Conservation (phyloP, 2,329 filamentous ascomycete species). For the Botryotinia calthae region DNA sequence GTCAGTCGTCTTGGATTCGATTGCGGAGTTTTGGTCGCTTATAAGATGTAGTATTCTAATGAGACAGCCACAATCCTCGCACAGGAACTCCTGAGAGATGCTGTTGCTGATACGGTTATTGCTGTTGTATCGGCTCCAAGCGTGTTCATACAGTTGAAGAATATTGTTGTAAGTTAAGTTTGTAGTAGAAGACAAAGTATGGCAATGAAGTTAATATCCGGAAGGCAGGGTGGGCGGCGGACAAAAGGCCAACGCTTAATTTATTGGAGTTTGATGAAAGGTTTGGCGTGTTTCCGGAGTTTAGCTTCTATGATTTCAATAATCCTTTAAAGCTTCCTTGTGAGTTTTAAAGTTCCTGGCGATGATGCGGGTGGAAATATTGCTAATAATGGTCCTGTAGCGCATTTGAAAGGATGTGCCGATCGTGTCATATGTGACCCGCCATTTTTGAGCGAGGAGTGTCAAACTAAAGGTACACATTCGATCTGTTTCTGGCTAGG, state of each 20-base stretch:
- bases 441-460: conserved; percentile 76
- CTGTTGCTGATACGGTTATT: conserved; percentile 56
- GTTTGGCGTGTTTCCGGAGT: conserved; percentile 72
- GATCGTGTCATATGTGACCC: conserved; percentile 75
- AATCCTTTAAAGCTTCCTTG: conserved; percentile 64
- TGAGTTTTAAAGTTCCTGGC: conserved; percentile 34
- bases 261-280: conserved; percentile 73
- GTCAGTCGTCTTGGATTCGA: conserved; percentile 44
- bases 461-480: conserved; percentile 68
- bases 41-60: conserved; percentile 59
- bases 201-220: not conserved
- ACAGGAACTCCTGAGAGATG: conserved; percentile 61
- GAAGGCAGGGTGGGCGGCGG: conserved; percentile 33
- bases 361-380: not conserved
- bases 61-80: conserved; percentile 66
- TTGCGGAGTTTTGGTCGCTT: not conserved
- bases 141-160: conserved; percentile 74
- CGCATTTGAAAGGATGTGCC: conserved; percentile 58
- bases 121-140: conserved; percentile 73
- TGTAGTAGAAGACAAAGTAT: conserved; percentile 2
- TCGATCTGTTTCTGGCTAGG: not conserved
- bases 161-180: conserved; percentile 44
- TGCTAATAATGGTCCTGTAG: conserved; percentile 35
- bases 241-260: conserved; percentile 54
- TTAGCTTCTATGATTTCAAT: conserved; percentile 71